A percentile compares a stretch with the other conserved stretches of the same genome.
Conservation (phyloP, 441 rosid genomes). For the Populus hybrid region DNA sequence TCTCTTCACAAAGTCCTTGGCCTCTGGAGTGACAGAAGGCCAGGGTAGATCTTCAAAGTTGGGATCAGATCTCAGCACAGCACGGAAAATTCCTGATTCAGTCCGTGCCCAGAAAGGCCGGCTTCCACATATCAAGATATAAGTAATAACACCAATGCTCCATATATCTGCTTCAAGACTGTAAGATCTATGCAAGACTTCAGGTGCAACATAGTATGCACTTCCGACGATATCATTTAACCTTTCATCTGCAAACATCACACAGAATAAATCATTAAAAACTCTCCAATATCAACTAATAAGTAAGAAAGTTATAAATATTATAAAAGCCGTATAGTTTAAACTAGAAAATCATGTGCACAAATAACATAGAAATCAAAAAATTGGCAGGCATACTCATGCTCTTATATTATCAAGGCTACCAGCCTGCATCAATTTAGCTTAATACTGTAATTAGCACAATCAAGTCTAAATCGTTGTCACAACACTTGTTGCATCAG, state of each 20-base stretch:
- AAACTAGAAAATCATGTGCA: background rate
- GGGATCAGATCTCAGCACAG: conserved; percentile 89
- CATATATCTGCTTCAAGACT: conserved; percentile 87
- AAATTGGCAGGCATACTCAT: background rate
- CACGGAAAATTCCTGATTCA: conserved; percentile 93
- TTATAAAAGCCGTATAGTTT: background rate
- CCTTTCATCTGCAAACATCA: conserved; percentile 60
- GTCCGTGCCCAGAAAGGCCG: conserved; percentile 97
- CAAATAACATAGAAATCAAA: background rate
- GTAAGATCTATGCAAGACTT: conserved; percentile 93
- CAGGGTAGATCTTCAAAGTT: conserved; percentile 83
- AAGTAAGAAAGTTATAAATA: background rate
- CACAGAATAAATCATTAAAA: background rate
- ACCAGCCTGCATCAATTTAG: background rate
- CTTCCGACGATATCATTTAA: conserved; percentile 96
- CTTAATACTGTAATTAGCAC: background rate
- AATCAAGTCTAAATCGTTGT: background rate
- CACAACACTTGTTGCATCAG: background rate
- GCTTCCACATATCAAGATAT: conserved; percentile 92
- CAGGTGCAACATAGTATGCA: conserved; percentile 96
- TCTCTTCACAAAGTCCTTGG: conserved; percentile 86
- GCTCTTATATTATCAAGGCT: background rate
- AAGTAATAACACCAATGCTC: conserved; percentile 92
- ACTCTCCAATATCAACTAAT: background rate
- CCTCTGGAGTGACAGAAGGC: conserved; percentile 85